phyloP scores from a whole-genome alignment of 78 protist genomes.

The Dictyostelium firmibasis region DNA sequence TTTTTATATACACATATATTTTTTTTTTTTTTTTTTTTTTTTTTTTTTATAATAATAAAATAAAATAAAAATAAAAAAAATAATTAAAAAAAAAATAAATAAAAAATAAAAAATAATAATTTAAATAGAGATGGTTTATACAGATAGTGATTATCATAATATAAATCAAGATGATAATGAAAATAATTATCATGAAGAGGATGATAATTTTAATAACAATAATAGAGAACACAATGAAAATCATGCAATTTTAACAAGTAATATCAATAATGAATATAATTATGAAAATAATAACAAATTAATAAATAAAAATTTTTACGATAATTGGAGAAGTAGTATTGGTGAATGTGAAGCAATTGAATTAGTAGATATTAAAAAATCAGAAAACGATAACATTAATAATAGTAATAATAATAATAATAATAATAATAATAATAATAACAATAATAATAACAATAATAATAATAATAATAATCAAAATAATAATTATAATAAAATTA shows the following conservation, averaged over 20 bases:
- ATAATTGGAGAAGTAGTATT: background rate
- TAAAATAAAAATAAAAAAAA: too few species aligned
- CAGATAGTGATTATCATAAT: background rate
- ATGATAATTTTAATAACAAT: too few species aligned
- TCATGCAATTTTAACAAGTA: too few species aligned
- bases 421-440: background rate
- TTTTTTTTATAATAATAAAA: too few species aligned
- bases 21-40: too few species aligned
- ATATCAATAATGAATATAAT: background rate
- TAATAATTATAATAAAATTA: too few species aligned
- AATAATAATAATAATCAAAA: too few species aligned
- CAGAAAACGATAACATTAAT: background rate
- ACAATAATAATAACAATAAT: background rate
- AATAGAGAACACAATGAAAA: too few species aligned
- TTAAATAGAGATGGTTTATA: background rate
- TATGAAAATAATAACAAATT: background rate
- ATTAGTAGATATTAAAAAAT: background rate
- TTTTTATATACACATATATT: too few species aligned
- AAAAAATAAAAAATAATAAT: too few species aligned
- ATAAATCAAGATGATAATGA: background rate
- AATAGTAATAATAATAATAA: background rate
- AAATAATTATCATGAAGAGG: too few species aligned
- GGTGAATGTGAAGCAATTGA: background rate
- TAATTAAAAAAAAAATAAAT: too few species aligned
- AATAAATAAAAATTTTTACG: background rate